Evolutionary conservation across 1,284 basidiomycete genomes (phyloP).

Genomic region (Marasmius oreades): DNA sequence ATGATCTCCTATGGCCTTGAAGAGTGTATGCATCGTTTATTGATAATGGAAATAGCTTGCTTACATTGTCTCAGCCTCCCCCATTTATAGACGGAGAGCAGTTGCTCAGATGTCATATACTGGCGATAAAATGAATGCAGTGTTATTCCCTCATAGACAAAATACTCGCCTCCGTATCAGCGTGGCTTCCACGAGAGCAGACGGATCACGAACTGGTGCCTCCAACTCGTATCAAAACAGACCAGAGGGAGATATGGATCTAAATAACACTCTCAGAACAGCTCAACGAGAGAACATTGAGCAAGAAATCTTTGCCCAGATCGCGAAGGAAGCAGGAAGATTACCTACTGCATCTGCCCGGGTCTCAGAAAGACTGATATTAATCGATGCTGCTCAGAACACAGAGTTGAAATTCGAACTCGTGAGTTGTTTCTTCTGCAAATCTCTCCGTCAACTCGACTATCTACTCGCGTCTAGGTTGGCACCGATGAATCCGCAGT

Average conservation of each 20-base stretch:
- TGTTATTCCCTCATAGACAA: slow-evolving; percentile 65
- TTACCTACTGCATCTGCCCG: slow-evolving; percentile 69
- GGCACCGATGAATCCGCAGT: slow-evolving; percentile 17
- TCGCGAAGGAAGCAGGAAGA: slow-evolving; percentile 68
- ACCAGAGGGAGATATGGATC: slow-evolving; percentile 23
- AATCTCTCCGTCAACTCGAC: not conserved
- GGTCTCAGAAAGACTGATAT: slow-evolving; percentile 71
- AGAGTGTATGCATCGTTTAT: slow-evolving; percentile 51
- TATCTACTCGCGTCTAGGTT: slow-evolving; percentile 18
- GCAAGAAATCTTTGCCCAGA: slow-evolving; percentile 69
- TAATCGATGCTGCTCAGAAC: slow-evolving; percentile 68
- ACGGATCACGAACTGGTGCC: slow-evolving; percentile 30
- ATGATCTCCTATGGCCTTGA: slow-evolving; percentile 74
- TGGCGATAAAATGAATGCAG: slow-evolving; percentile 32
- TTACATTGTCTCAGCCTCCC: slow-evolving; percentile 45
- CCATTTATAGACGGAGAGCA: slow-evolving; percentile 57
- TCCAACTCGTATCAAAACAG: slow-evolving; percentile 32
- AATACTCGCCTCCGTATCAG: slow-evolving; percentile 56
- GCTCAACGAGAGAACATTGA: slow-evolving; percentile 73
- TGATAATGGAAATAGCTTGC: slow-evolving; percentile 10
- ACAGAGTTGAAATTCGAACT: slow-evolving; percentile 67
- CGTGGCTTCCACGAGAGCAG: slow-evolving; percentile 33
- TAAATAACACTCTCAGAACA: slow-evolving; percentile 49
- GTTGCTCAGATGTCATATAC: slow-evolving; percentile 61
- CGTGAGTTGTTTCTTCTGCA: slow-evolving; percentile 32